phyloP scores from a whole-genome alignment of 2,329 filamentous ascomycete species.

The Hymenoscyphus occultus region DNA sequence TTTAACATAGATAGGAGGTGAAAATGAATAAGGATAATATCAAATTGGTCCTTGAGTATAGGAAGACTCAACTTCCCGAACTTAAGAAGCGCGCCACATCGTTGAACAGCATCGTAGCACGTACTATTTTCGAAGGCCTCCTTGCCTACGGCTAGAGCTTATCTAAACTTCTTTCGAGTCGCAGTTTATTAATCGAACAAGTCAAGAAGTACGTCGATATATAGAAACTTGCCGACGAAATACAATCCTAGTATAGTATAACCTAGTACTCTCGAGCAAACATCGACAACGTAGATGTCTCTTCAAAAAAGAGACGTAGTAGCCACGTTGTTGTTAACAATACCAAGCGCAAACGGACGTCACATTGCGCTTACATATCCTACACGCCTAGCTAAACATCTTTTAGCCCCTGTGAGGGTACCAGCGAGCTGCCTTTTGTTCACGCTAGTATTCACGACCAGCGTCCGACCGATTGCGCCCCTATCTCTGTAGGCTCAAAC shows the following conservation, averaged over 20 bases:
- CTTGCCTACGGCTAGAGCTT: not conserved
- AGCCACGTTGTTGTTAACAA: not conserved
- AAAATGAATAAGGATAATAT: slow-evolving; percentile 1
- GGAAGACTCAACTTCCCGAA: slow-evolving; percentile 3
- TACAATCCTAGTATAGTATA: not conserved
- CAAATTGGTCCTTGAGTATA: not conserved
- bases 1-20: not conserved
- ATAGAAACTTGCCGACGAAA: not conserved
- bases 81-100: not conserved
- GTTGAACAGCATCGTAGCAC: not conserved
- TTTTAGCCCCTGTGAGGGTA: not conserved
- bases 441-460: no score
- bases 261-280: not conserved
- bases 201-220: not conserved
- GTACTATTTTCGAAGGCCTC: not conserved
- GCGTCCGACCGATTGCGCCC: no score
- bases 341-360: not conserved
- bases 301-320: not conserved
- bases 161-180: not conserved
- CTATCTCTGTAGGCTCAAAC: no score
- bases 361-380: no score
- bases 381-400: no score
- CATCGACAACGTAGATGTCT: not conserved
- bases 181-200: slow-evolving; percentile 1
- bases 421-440: no score